phyloP scores from a whole-genome alignment of 805 yeast genomes.

The Pichia scutulata region DNA sequence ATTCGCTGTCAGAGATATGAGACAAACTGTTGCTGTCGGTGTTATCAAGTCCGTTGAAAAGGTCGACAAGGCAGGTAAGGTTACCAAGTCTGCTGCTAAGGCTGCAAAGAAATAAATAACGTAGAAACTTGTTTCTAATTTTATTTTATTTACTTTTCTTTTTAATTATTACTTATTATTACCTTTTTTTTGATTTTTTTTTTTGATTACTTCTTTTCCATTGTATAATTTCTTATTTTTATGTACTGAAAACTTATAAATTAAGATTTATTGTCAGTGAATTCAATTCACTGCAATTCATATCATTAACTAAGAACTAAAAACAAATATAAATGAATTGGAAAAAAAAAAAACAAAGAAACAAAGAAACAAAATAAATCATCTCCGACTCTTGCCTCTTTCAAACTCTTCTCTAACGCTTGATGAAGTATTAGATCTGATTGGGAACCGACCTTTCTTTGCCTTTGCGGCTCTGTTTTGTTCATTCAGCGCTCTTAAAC shows the following conservation, averaged over 20 bases:
- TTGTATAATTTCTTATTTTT: neutral
- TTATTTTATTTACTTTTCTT: neutral
- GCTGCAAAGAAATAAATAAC: slow-evolving; percentile 64
- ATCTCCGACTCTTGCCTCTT: neutral
- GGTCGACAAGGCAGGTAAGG: slow-evolving; percentile 81
- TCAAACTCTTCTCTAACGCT: neutral
- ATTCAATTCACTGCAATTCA: neutral
- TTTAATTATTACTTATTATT: neutral
- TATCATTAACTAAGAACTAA: no score
- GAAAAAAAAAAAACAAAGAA: no score
- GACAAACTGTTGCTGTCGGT: slow-evolving; percentile 99
- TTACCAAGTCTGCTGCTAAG: slow-evolving; percentile 91
- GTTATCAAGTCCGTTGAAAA: slow-evolving; percentile 93
- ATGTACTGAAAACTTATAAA: neutral
- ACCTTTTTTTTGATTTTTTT: neutral
- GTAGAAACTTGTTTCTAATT: neutral
- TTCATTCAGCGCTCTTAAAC: neutral
- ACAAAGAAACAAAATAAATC: neutral
- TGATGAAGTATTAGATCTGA: neutral
- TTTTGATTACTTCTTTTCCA: neutral
- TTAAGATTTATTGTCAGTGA: neutral
- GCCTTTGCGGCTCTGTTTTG: neutral
- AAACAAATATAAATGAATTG: no score
- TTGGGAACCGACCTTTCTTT: neutral
- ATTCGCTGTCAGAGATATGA: slow-evolving; percentile 98